Evolutionary conservation across 352 stramenopile species (phyloP).

Genomic region (Globisporangium viniferum): DNA sequence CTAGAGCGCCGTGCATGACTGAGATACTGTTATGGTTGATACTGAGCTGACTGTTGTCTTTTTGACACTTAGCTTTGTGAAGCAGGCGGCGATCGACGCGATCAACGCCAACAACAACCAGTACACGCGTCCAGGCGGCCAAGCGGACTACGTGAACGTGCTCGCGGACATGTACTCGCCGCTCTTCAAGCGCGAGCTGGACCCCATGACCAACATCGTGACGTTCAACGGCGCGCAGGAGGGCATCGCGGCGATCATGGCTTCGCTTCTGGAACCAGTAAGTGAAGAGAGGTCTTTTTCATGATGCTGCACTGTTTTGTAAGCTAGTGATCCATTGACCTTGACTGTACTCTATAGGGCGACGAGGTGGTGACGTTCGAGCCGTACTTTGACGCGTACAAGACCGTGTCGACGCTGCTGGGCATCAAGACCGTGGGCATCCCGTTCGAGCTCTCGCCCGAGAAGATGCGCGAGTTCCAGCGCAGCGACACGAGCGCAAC

Average conservation of each 20-base stretch:
- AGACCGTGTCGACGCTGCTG: slow-evolving; percentile 81
- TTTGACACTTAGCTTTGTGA: slow-evolving; percentile 64
- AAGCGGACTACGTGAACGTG: slow-evolving; percentile 73
- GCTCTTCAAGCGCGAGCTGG: slow-evolving; percentile 55
- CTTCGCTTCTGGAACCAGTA: slow-evolving; percentile 69
- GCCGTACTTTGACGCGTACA: slow-evolving; percentile 90
- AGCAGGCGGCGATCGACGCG: slow-evolving; percentile 81
- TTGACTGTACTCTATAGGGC: slow-evolving; percentile 24
- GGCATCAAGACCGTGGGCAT: slow-evolving; percentile 74
- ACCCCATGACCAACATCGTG: slow-evolving; percentile 80
- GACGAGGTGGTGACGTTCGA: slow-evolving; percentile 88
- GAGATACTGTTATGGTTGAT: not conserved
- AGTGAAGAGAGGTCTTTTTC: not conserved
- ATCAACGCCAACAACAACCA: slow-evolving; percentile 83
- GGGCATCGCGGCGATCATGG: slow-evolving; percentile 80
- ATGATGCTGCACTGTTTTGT: not conserved
- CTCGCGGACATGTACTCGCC: slow-evolving; percentile 80
- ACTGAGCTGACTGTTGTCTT: not conserved
- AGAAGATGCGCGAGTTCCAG: slow-evolving; percentile 45
- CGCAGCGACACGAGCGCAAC: slow-evolving; percentile 16
- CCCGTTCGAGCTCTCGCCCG: slow-evolving; percentile 52
- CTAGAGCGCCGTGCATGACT: too few species aligned
- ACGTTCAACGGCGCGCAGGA: slow-evolving; percentile 88
- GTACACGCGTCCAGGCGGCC: slow-evolving; percentile 87
- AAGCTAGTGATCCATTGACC: not conserved